Evolutionary conservation across 129 eudicot genomes (phyloP).

Genomic region (Smallanthus sonchifolius): DNA sequence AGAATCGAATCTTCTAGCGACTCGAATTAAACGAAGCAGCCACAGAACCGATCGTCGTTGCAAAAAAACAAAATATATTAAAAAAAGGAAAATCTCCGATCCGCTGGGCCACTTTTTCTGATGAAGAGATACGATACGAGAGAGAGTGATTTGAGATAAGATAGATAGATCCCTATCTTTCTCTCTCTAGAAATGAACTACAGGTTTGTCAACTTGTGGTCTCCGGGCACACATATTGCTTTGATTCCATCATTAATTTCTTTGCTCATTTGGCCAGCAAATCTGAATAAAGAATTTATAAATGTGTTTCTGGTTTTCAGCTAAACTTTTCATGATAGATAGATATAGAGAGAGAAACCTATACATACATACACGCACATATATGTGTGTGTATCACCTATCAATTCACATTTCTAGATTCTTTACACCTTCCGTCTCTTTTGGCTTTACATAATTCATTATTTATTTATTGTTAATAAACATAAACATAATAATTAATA

Average conservation of each 20-base stretch:
- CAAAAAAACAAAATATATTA: background rate
- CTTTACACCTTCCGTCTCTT: conserved; percentile 29
- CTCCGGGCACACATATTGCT: conserved; percentile 26
- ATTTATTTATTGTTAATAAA: background rate
- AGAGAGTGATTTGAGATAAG: background rate
- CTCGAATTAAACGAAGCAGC: background rate
- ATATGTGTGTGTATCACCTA: conserved; percentile 14
- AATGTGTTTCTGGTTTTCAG: conserved; percentile 35
- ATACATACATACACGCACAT: background rate
- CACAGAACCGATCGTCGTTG: conserved; percentile 10
- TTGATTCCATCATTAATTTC: conserved; percentile 54
- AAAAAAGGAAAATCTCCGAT: conserved; percentile 22
- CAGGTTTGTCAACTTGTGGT: conserved; percentile 55
- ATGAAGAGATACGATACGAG: conserved; percentile 33
- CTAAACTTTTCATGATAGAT: background rate
- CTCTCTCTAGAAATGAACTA: conserved; percentile 36
- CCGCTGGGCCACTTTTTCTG: conserved; percentile 48
- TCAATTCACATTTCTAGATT: conserved; percentile 34
- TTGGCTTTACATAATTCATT: conserved; percentile 20
- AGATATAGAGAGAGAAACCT: conserved; percentile 23
- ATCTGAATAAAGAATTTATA: conserved; percentile 16
- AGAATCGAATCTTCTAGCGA: background rate
- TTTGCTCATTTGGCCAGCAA: conserved; percentile 43
- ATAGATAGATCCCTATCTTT: conserved; percentile 10
- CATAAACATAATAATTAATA: background rate